Conservation (phyloP, 2,329 filamentous ascomycete genomes). For the Amylocarpus encephaloides region DNA sequence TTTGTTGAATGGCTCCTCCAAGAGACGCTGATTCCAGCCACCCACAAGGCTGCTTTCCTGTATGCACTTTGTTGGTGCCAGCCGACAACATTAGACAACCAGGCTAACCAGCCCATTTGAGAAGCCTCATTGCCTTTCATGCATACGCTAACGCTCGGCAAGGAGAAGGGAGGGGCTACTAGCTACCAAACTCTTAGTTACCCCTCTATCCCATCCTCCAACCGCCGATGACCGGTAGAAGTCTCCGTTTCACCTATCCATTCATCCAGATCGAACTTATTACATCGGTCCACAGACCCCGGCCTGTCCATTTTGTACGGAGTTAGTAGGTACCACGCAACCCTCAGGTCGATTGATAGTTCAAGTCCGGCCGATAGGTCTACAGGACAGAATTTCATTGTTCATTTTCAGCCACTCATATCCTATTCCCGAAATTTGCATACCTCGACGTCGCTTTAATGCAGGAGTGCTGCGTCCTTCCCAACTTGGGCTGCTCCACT, state of each 20-base stretch:
- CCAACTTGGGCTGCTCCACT: not conserved
- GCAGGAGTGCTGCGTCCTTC: not conserved
- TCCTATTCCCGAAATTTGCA: not conserved
- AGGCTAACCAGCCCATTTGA: no score
- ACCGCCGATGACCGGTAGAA: slow-evolving; percentile 4
- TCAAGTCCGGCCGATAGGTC: not conserved
- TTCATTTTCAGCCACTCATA: not conserved
- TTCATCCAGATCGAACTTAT: not conserved
- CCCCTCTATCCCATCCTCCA: slow-evolving; percentile 1
- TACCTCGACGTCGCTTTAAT: not conserved
- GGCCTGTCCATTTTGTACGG: not conserved
- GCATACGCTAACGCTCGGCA: no score
- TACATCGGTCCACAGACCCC: not conserved
- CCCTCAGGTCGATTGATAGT: not conserved
- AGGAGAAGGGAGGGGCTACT: not conserved
- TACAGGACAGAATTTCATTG: not conserved
- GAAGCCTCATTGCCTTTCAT: no score
- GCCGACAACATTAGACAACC: no score
- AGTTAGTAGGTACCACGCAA: no score
- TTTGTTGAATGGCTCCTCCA: no score
- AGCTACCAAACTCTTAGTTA: not conserved
- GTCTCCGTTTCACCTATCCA: not conserved
- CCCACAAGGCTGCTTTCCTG: no score
- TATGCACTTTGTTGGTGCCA: no score
- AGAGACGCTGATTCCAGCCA: no score